Base-by-base conservation (phyloP, 495 filamentous ascomycete species). In the Aspergillus bertholletiae region DNA sequence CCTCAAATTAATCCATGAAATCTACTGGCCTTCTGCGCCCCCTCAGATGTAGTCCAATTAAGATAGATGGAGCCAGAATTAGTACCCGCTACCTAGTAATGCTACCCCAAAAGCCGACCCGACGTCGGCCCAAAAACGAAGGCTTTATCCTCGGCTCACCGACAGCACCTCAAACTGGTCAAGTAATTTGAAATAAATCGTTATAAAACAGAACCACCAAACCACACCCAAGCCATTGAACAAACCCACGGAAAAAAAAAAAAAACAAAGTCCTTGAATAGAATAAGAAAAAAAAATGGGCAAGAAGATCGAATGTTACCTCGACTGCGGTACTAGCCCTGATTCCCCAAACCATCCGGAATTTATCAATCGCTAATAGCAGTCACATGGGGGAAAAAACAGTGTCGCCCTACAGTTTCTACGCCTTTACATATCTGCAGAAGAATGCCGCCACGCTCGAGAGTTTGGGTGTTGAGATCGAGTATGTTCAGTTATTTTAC, bases 351-450 rank as follows among this genome's bases (percentile, higher is more conserved):
- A 32, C 51, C 37, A 13, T 30, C 41, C 18, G n/a, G n/a, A 49
- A 30, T 43, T 39, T 9, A 52, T 24, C 30, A 9, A 5, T 32
- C 3, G 7, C 30, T 32, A 39, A 13, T n/a, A 40, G 18, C 26
- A 23, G 21, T 21, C 15, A 30, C n/a, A n/a, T n/a, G n/a, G n/a
- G n/a, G n/a, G 18, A 24, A 5, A 54, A 34, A 7, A 30, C 7
- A 89, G 87, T 82, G 27, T 90, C 86, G 9, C 77, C 84, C 24
- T 90, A 89, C 72, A 86, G 84, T 58, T 88, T 84, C 68, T 75
- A 85, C 55, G 78, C 81, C 12, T 74, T 87, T 24, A 61, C 75
- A 13, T 83, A 86, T 58, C 73, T 89, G 34, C 71, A 73, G 21
- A 79, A 74, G 30, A 82, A 88, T 54, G 62, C 71, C 2, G 71